A percentile compares a stretch with the other conserved stretches of the same genome.
Conservation (phyloP, 225 moss, liverwort and hornwort genomes). For the Pleurozium schreberi region DNA sequence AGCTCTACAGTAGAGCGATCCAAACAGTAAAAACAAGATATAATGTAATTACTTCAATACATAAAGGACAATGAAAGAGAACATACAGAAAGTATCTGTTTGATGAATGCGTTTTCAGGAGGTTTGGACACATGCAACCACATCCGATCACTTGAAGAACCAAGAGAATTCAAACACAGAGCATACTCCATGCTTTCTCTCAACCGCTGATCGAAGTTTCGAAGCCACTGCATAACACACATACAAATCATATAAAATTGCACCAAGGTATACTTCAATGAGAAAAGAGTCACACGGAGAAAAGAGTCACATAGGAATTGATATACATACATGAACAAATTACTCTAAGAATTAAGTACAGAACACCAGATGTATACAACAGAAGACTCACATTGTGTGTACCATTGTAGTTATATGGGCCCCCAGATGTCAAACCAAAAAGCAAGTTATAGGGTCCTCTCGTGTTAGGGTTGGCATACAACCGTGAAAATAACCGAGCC, state of each 20-base stretch:
- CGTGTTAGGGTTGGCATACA: conserved; percentile 75
- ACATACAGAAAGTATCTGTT: conserved; percentile 66
- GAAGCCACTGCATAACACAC: conserved; percentile 64
- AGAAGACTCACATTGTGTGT: conserved; percentile 65
- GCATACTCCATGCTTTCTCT: conserved; percentile 96
- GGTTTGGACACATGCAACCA: conserved; percentile 97
- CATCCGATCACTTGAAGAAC: conserved; percentile 46
- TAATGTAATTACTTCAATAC: background rate
- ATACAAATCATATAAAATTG: background rate
- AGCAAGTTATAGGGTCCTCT: conserved; percentile 82
- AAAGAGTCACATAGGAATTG: background rate
- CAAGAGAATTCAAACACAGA: conserved; percentile 77
- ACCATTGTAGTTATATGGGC: conserved; percentile 92
- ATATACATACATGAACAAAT: background rate
- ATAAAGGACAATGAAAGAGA: background rate
- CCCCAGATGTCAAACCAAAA: conserved; percentile 88
- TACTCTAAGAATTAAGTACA: background rate
- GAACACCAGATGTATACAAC: background rate
- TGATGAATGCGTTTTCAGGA: conserved; percentile 75
- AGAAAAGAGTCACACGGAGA: background rate
- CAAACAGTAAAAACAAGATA: background rate
- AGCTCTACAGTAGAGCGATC: background rate
- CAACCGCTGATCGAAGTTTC: conserved; percentile 83
- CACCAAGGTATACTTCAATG: background rate
- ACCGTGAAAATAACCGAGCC: conserved; percentile 78